These are phyloP conservation scores for Pittosporum tobira DNA, from an alignment of 129 eudicot genomes.

Conservation along the genomic window DNA sequence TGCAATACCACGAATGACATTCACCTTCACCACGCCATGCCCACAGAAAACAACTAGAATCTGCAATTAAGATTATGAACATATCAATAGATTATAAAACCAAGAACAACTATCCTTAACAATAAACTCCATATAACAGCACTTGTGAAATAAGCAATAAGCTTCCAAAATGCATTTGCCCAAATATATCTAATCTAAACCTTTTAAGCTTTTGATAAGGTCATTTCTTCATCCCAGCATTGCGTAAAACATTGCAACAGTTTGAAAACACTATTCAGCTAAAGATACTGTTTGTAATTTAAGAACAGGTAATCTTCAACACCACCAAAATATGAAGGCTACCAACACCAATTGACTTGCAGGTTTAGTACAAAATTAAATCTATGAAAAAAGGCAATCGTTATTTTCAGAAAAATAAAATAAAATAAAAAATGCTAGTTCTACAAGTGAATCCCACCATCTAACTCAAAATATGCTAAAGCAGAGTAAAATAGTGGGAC, in stretches of 20 bases:
- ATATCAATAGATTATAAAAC: neutral
- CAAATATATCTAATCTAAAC: neutral
- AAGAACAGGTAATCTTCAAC: too few relatives aligned
- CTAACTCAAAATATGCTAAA: too few relatives aligned
- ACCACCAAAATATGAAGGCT: neutral
- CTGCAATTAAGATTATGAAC: conserved; percentile 27
- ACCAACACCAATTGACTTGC: neutral
- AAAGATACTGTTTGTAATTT: too few relatives aligned
- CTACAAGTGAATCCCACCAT: too few relatives aligned
- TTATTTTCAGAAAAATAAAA: too few relatives aligned
- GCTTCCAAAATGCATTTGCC: neutral
- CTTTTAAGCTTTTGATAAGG: too few relatives aligned
- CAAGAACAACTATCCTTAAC: neutral
- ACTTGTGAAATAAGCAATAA: neutral
- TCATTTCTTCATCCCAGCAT: too few relatives aligned
- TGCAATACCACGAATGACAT: conserved; percentile 45
- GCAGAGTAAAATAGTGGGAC: too few relatives aligned
- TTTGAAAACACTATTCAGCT: too few relatives aligned
- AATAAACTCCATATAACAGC: neutral
- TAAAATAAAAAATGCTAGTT: too few relatives aligned
- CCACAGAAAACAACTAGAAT: conserved; percentile 57
- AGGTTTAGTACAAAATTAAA: neutral
- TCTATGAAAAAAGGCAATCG: too few relatives aligned
- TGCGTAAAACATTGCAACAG: too few relatives aligned
- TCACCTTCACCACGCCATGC: conserved; percentile 48